These are phyloP conservation scores for Aspergillus latus DNA, from an alignment of 2,329 filamentous ascomycete genomes.

Conservation along the genomic window DNA sequence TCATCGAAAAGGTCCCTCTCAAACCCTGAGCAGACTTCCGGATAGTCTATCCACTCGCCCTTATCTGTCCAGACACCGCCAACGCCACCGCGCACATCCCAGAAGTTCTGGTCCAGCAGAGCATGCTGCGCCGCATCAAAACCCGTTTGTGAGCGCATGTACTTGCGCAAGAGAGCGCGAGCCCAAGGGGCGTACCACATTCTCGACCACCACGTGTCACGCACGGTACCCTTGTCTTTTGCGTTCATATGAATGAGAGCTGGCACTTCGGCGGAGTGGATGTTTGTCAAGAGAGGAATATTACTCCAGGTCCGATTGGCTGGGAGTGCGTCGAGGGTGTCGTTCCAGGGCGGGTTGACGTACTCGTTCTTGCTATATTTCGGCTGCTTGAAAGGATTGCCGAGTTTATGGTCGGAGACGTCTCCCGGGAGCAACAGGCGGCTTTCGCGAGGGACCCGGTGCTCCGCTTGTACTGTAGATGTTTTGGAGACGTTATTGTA, in stretches of 20 bases:
- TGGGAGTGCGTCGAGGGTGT: conserved; percentile 46
- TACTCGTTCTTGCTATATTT: conserved; percentile 28
- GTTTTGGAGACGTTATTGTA: conserved; percentile 41
- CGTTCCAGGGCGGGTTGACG: conserved; percentile 35
- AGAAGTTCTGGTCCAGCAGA: conserved; percentile 47
- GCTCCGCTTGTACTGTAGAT: conserved; percentile 36
- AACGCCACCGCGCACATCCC: conserved; percentile 53
- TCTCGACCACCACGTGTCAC: conserved; percentile 42
- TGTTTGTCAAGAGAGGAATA: conserved; percentile 49
- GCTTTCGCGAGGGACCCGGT: conserved; percentile 38
- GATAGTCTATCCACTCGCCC: conserved; percentile 51
- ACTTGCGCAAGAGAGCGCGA: conserved; percentile 52
- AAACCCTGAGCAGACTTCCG: conserved; percentile 48
- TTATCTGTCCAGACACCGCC: conserved; percentile 56
- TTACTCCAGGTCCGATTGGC: conserved; percentile 44
- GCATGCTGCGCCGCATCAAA: conserved; percentile 45
- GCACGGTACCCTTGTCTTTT: conserved; percentile 28
- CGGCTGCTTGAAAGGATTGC: conserved; percentile 37
- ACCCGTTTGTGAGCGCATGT: conserved; percentile 47
- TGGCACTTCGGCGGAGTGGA: conserved; percentile 49
- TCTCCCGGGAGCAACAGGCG: conserved; percentile 43
- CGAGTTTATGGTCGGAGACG: conserved; percentile 29
- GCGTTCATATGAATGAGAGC: conserved; percentile 45
- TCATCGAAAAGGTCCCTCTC: conserved; percentile 51
- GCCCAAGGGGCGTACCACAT: conserved; percentile 53